phyloP scores from a whole-genome alignment of 306 rosid genomes.

The Cicer yamashitae region DNA sequence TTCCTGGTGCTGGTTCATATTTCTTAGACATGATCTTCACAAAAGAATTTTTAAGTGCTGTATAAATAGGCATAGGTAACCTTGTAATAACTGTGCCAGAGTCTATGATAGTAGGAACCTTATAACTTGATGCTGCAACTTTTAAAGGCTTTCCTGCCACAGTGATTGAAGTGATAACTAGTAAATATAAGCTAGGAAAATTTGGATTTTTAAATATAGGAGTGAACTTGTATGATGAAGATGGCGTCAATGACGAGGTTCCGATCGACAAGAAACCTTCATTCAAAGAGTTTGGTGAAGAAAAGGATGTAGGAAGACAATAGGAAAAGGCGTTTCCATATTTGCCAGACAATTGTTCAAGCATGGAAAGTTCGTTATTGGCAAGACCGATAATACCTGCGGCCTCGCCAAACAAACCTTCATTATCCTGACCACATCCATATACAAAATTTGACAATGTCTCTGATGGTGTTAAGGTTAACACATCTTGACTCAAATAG shows the following conservation, averaged over 20 bases:
- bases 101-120: slow-evolving; percentile 65
- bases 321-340: slow-evolving; percentile 67
- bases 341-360: slow-evolving; percentile 53
- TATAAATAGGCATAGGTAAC: slow-evolving; percentile 55
- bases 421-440: slow-evolving; percentile 70
- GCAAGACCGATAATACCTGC: slow-evolving; percentile 65
- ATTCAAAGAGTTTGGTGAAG: slow-evolving; percentile 38
- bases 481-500: slow-evolving; percentile 59
- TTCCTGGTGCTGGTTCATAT: slow-evolving; percentile 44
- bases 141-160: slow-evolving; percentile 58
- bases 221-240: slow-evolving; percentile 57
- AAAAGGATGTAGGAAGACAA: slow-evolving; percentile 67
- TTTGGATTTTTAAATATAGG: slow-evolving; percentile 51
- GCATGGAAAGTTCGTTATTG: slow-evolving; percentile 55
- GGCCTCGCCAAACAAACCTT: slow-evolving; percentile 61
- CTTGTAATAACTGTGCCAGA: slow-evolving; percentile 77
- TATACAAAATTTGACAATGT: slow-evolving; percentile 50
- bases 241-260: slow-evolving; percentile 46
- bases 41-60: slow-evolving; percentile 50
- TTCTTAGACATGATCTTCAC: slow-evolving; percentile 53
- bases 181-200: slow-evolving; percentile 53
- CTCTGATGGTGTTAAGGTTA: slow-evolving; percentile 49
- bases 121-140: slow-evolving; percentile 55
- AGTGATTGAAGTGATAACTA: slow-evolving; percentile 48
- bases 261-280: slow-evolving; percentile 67